Base-by-base conservation (phyloP, 495 filamentous ascomycete species). In the Aspergillus cavernicola region DNA sequence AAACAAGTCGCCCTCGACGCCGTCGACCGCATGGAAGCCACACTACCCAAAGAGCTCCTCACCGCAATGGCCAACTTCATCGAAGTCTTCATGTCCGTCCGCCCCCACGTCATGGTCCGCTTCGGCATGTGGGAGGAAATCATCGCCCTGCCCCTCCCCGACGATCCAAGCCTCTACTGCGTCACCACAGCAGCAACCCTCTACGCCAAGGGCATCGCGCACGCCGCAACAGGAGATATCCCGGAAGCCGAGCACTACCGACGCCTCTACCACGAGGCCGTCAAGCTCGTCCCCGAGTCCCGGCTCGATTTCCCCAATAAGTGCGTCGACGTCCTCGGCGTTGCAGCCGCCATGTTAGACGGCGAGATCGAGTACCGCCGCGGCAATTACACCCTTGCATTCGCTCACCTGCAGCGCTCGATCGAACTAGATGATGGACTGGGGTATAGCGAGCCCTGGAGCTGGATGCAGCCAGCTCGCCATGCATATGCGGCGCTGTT, bases 41-140 rank as follows among this genome's bases (percentile, higher is more conserved):
- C 78, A 0, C 66, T 89, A 9, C 73, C 85, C 0, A 83, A 85
- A 23, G 68, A 74, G 0, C 57, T 88, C 7, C 71, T 88, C 79
- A 52, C 83, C 78, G 0, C 83, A 0, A 82, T 89, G 79, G 84
- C 85, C 0, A 82, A 88, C 57, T 89, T 84, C 82, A 62, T 89
- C 0, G 85, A 89, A 56, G 77, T 75, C 0, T 88, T 87, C 52
- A 51, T 83, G 6, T 72, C 77, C 1, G 79, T 85, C 66, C 75
- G 80, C 3, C 70, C 85, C 10, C 85, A 89, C 59, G 80, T 79
- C 0, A 60, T 85, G 6, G 72, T 88, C 45, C 82, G 85, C 9
- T 89, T 89, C 47, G 85, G 85, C 4, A 67, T 65, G 0, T 87
- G 84, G 84, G 58, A 82, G 4, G 82, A 85, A 3, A 73, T 87